A percentile compares a stretch with the other conserved stretches of the same genome.
Evolutionary conservation across 1,139 yeast genomes (phyloP).

Genomic region (Hemisphaericaspora subhashii): DNA sequence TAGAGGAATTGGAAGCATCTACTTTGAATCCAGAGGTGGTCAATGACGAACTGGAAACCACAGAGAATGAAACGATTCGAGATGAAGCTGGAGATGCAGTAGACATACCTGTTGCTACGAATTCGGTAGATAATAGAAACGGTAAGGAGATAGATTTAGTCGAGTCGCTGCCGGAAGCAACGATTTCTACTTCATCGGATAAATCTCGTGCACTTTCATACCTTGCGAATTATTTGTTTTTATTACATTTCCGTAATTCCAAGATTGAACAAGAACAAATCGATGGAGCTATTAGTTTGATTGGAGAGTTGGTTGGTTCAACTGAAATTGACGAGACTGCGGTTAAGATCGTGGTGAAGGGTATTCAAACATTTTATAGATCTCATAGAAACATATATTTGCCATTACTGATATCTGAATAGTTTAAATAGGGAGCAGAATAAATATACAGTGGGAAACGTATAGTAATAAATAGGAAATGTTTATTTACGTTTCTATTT

Average conservation of each 20-base stretch:
- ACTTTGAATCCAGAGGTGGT: neutral
- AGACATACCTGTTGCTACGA: too few species aligned
- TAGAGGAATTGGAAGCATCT: neutral
- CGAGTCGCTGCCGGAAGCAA: too few species aligned
- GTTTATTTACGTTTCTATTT: too few species aligned
- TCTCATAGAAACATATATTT: slow-evolving; percentile 32
- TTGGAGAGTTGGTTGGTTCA: slow-evolving; percentile 1
- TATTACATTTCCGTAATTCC: slow-evolving; percentile 23
- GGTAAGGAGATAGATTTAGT: too few species aligned
- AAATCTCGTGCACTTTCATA: slow-evolving; percentile 9
- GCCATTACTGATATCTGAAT: slow-evolving; percentile 30
- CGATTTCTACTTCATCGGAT: neutral
- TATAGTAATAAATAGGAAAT: too few species aligned
- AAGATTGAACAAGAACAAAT: slow-evolving; percentile 11
- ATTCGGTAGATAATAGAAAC: too few species aligned
- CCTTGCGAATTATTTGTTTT: slow-evolving; percentile 26
- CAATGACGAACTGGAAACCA: too few species aligned
- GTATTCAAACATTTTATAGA: slow-evolving; percentile 30
- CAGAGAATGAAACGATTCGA: too few species aligned
- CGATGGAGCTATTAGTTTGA: slow-evolving; percentile 1
- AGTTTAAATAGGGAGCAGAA: neutral
- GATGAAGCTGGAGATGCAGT: too few species aligned
- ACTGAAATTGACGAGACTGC: slow-evolving; percentile 17
- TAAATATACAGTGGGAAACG: too few species aligned
- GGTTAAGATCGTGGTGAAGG: slow-evolving; percentile 20